phyloP scores from a whole-genome alignment of 2,329 filamentous ascomycete genomes.

The Fusarium xylarioides region DNA sequence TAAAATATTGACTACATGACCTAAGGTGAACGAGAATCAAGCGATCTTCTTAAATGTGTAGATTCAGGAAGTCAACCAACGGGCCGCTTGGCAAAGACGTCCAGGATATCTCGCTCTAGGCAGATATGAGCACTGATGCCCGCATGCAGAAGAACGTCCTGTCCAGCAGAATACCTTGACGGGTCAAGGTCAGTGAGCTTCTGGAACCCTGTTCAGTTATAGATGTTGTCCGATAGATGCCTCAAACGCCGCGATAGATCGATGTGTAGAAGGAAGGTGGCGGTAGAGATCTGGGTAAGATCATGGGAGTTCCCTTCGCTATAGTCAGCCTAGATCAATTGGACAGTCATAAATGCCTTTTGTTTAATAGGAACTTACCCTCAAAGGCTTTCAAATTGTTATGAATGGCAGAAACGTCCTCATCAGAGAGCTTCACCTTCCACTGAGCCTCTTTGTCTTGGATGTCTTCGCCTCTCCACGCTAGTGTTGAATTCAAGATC shows the following conservation, averaged over 20 bases:
- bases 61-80: not conserved
- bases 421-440: not conserved
- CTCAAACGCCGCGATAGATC: not conserved
- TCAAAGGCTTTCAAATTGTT: not conserved
- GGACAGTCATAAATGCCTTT: accelerated
- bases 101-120: not conserved
- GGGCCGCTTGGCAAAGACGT: not conserved
- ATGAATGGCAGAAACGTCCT: not conserved
- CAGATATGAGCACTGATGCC: not conserved
- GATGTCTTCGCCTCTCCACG: not conserved
- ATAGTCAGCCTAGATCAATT: not conserved
- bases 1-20: not conserved
- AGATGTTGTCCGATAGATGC: not conserved
- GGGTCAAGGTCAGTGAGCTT: not conserved
- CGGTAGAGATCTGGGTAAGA: not conserved
- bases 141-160: not conserved
- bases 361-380: accelerated
- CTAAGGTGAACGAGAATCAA: not conserved
- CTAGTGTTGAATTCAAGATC: not conserved
- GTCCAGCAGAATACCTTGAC: not conserved
- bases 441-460: not conserved
- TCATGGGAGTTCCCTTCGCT: not conserved
- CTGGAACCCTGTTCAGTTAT: not conserved
- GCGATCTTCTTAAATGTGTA: accelerated
- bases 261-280: not conserved